Conservation (phyloP, 2,329 filamentous ascomycete genomes). For the Aspergillus oerlinghausenensis region DNA sequence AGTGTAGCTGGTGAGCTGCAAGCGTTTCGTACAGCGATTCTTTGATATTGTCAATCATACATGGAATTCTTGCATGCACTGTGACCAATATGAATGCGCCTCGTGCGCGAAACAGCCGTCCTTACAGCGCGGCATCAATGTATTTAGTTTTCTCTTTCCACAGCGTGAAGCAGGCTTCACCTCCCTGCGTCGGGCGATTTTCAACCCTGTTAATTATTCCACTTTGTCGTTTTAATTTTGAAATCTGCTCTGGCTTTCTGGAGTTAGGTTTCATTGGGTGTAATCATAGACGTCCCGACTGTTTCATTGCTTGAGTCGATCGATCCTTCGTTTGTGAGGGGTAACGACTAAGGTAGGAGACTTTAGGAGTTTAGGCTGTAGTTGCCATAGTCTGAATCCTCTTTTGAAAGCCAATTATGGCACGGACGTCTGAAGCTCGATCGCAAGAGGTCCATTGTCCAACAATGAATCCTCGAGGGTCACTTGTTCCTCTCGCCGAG, state of each 20-base stretch:
- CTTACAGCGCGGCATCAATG: not conserved
- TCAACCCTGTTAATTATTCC: not conserved
- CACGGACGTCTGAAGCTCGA: too few species aligned
- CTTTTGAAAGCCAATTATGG: too few species aligned
- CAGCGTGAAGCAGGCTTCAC: not conserved
- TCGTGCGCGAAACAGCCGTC: too few species aligned
- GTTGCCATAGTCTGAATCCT: not conserved
- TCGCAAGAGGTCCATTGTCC: too few species aligned
- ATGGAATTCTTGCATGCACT: not conserved
- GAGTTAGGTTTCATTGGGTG: too few species aligned
- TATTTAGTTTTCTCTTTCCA: not conserved
- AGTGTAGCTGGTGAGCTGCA: conserved; percentile 2
- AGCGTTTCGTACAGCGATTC: not conserved
- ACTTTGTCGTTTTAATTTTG: not conserved
- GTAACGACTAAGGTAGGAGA: not conserved
- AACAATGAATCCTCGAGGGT: too few species aligned
- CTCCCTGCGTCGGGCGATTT: not conserved
- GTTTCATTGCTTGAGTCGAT: too few species aligned
- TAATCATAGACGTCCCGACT: too few species aligned
- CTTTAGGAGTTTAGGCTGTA: not conserved
- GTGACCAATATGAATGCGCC: not conserved
- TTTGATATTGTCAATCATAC: not conserved
- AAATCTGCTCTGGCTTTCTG: not conserved
- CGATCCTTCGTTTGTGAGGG: not conserved
- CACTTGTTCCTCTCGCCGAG: too few species aligned